Percentiles rank a stretch among this genome's conserved stretches.
Evolutionary conservation across 2,329 filamentous ascomycete genomes (phyloP).

Genomic region (Madurella mycetomatis): DNA sequence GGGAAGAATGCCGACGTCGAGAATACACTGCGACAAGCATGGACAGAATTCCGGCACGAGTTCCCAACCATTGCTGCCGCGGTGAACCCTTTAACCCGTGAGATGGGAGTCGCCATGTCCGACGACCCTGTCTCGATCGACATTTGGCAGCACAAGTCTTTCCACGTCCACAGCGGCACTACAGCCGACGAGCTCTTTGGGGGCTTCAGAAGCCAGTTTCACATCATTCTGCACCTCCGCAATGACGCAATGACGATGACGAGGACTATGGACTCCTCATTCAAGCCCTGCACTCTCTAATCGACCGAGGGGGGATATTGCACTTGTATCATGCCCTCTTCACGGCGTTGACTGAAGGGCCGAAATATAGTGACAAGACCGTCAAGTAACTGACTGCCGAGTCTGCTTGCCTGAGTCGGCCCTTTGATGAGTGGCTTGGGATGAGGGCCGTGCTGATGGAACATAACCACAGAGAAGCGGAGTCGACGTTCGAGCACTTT

Average conservation of each 20-base stretch:
- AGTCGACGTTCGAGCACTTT: not conserved
- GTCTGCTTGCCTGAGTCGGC: no score
- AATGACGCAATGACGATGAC: not conserved
- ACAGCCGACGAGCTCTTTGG: not conserved
- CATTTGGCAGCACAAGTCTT: not conserved
- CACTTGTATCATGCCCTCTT: not conserved
- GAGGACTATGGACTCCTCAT: not conserved
- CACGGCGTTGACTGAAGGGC: not conserved
- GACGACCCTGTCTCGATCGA: not conserved
- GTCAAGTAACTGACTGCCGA: not conserved
- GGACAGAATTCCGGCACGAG: not conserved
- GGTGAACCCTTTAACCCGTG: not conserved
- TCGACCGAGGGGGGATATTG: not conserved
- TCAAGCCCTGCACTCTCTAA: not conserved
- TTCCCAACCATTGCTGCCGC: not conserved
- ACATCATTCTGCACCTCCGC: not conserved
- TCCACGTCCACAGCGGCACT: not conserved
- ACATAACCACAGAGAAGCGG: not conserved
- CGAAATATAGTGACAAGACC: not conserved
- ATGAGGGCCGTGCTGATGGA: not conserved
- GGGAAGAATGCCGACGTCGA: not conserved
- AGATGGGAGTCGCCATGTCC: not conserved
- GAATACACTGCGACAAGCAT: not conserved
- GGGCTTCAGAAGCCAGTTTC: not conserved
- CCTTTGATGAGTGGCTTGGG: not conserved